A percentile compares a stretch with the other conserved stretches of the same genome.
Evolutionary conservation across 2,329 filamentous ascomycete genomes (phyloP).

Genomic region (Arthroderma sp.): DNA sequence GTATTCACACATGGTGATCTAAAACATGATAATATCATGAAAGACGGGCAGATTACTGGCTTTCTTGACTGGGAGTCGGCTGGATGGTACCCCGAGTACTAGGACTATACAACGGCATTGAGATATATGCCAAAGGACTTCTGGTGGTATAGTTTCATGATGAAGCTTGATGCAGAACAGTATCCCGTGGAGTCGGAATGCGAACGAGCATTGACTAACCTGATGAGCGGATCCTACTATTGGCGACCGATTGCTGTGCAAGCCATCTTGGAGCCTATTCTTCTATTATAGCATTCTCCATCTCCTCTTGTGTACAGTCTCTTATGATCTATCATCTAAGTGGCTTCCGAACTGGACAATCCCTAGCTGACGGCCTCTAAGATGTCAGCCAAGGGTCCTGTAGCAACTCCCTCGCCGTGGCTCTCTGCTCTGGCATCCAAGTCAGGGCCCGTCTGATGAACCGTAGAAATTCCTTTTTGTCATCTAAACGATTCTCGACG

Average conservation of each 20-base stretch:
- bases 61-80: neutral
- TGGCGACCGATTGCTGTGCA: neutral
- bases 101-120: neutral
- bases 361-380: neutral
- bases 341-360: no score
- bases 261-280: no score
- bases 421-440: constrained; percentile 18
- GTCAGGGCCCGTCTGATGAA: constrained; percentile 17
- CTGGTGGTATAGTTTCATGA: no score
- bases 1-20: constrained; percentile 23
- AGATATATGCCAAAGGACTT: neutral
- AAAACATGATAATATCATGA: constrained; percentile 19
- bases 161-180: no score
- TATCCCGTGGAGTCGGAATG: neutral
- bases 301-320: no score
- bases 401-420: constrained; percentile 15
- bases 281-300: no score
- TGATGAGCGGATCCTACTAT: neutral
- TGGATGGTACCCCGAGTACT: neutral
- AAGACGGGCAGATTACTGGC: constrained; percentile 11
- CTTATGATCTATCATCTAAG: no score
- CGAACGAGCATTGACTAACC: neutral
- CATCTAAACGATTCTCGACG: neutral
- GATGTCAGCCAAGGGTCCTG: constrained; percentile 16
- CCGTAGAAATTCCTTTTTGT: constrained; percentile 4